Evolutionary conservation across 2,329 filamentous ascomycete species (phyloP), one percentile per base, ranked within the genome.

Genomic region (Blastomyces parvus): DNA sequence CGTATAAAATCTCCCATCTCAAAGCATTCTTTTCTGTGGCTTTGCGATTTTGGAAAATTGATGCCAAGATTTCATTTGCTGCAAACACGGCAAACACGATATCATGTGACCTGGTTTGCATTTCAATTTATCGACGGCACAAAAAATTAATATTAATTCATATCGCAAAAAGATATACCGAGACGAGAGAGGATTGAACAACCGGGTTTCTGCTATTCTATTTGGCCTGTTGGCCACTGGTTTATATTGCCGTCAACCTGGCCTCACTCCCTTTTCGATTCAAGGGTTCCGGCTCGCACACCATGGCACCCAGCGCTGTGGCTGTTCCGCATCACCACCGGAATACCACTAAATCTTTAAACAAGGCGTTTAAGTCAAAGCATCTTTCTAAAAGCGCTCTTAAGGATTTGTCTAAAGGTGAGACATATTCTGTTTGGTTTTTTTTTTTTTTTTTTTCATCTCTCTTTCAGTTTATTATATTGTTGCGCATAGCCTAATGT

Each of bases 311-410:
- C 77, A 81, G 83, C 65, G 82, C 84, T 72, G 79, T 80, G 75
- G 82, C 75, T 67, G 76, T 80, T 69, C 74, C 67, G 46, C 91
- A 97, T 77, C 92, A 93, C 73, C 94, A 99, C 77, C 85, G 93
- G 75, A 90, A 90, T 72, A 97, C 92, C 64, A 96, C 92, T 62
- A 99, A 97, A 82, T 81, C 86, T 71, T 79, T 84, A 68, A 87
- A 96, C 79, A 99, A 99, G 81, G 76, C 88, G 33, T 99, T 92
- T 83, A 99, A 99, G 79, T 91, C 90, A 64, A 87, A 87, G 74
- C 92, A 96, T 80, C 85, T 92, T 50, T 91, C 90, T 66, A 97
- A 97, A 77, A 87, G 90, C 72, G 85, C 90, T 64, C 77, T 97
- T 72, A 91, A 94, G 74, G 90, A 96, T 67, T 82, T 86, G 68